Base-by-base conservation (phyloP, 495 filamentous ascomycete genomes). In the Pseudomonodictys pantanalensis region DNA sequence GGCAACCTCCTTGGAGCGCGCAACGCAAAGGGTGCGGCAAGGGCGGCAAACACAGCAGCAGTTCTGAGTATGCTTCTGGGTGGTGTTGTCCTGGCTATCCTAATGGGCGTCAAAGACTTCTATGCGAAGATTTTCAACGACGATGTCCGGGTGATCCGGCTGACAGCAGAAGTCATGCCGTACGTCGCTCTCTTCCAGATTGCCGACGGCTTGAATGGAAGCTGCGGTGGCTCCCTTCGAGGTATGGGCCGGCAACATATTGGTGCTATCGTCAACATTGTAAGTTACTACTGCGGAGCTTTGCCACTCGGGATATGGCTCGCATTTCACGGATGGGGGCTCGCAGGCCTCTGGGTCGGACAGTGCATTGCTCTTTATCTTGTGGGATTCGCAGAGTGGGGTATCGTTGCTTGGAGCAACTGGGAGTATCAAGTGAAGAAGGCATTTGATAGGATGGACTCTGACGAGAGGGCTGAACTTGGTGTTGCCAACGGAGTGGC, bases 131-230 rank as follows among this genome's bases (percentile, higher is more conserved):
- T 96, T 29, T 96, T 95, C 75, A 95, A 93, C 69, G 77, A 89
- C 58, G 90, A 96, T 67, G 69, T 77, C 5, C 69, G 77, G 6
- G 91, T 96, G 0, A 83, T 95, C n/a, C 67, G 64, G 3, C 78
- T 96, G 2, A 92, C 90, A 0, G 85, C 88, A 2, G 81, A 91
- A 29, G 89, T 96, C 38, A 83, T 96, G 75, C 91, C 90, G 20
- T 91, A 81, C 64, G 91, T 96, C 10, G 91, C 91, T 2, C 77
- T 95, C n/a, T 96, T 96, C 77, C 91, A 96, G 75, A 91, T 96
- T 55, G 89, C 91, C 0, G 91, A 96, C 71, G 91, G 91, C 2
- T 71, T 95, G 53, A 93, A 92, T 72, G 89, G 88, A 0, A 86
- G 83, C 57, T 96, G 91, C 68, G 91, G 91, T 9, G 91, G 91